Base-by-base conservation (phyloP, 805 yeast genomes). In the Yarrowia hollandica region DNA sequence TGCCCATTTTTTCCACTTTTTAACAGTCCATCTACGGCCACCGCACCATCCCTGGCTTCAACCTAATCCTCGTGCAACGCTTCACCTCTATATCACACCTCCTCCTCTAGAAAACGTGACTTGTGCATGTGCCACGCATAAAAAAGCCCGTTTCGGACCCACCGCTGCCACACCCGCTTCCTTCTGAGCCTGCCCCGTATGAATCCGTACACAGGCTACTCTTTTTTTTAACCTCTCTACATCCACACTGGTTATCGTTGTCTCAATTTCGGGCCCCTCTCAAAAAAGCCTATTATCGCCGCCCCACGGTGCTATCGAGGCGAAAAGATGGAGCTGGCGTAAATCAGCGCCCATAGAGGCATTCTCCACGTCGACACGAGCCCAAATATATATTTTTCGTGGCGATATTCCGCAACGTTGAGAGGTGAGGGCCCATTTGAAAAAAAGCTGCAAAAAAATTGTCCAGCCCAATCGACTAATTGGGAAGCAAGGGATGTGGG, bases 401-500 rank as follows among this genome's bases (percentile, higher is more conserved):
- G 46, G 4, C 21, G n/a, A n/a, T 26, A 7, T 30, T 22, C 23
- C 11, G 31, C 7, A 16, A 5, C 21, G 30, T 16, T 31, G 10
- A 15, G 10, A 21, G 19, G 22, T 39, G 4, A 6, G 11, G 5
- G 18, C 10, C 12, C 12, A 12, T 14, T 21, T 26, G 7, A n/a
- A 30, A 28, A 28, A 12, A 18, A 14, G 35, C n/a, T 25, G 33
- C 26, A 26, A 41, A 41, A 41, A 41, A 41, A 26, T 41, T 26
- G 52, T 28, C 52, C 35, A 28, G 35, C 35, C 52, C 35, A 44
- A 5, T 28, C n/a, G 22, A 28, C 50, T 28, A 44, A 44, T 44
- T 19, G 52, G 52, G 52, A 44, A 44, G 18, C 35, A 44, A 44
- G 52, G 52, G 52, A 44, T 44, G 52, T 44, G 52, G 52, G 52